Evolutionary conservation across 257 asterid genomes (phyloP).

Genomic region (Solanum corneliomulleri): DNA sequence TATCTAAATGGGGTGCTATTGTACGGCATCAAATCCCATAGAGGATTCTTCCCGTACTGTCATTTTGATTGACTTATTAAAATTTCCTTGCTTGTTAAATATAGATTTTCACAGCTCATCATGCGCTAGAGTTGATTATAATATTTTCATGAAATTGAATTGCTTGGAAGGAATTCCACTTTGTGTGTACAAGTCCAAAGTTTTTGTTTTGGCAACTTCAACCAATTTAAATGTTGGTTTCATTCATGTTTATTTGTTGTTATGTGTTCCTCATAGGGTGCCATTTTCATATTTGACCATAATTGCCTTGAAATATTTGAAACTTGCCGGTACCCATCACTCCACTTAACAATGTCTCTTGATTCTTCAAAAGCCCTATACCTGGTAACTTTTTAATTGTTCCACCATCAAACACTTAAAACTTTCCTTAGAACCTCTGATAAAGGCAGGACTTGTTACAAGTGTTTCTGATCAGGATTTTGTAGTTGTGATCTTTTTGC

Average conservation of each 20-base stretch:
- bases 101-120: neutral
- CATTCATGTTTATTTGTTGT: neutral
- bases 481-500: neutral
- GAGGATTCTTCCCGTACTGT: neutral
- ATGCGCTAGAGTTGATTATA: neutral
- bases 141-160: neutral
- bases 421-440: neutral
- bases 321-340: neutral
- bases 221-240: neutral
- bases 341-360: neutral
- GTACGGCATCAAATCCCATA: neutral
- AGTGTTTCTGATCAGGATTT: neutral
- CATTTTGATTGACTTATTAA: neutral
- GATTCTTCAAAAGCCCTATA: neutral
- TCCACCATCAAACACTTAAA: neutral
- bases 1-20: neutral
- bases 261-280: neutral
- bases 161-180: neutral
- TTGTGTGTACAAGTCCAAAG: neutral
- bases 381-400: neutral
- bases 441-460: neutral
- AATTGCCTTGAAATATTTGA: neutral
- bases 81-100: neutral
- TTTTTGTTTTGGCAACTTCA: neutral
- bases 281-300: neutral